Conservation (phyloP, 1,139 yeast genomes). For the Suhomyces bolitotheri region DNA sequence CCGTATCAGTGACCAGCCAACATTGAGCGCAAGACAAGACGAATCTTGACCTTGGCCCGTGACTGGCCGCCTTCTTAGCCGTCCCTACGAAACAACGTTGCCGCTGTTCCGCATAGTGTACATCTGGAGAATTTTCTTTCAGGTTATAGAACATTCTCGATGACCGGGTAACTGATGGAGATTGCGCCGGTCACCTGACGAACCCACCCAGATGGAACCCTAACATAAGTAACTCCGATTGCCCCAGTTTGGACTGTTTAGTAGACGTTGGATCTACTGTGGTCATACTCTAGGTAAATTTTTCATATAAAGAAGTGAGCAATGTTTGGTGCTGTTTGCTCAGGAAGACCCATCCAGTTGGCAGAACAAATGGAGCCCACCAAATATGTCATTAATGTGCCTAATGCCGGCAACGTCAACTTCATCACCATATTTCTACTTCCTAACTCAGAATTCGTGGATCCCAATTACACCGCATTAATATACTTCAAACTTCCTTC, state of each 20-base stretch:
- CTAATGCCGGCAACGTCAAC: constrained; percentile 63
- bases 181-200: not conserved
- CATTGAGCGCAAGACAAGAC: not conserved
- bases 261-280: no score
- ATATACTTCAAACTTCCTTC: constrained; percentile 84
- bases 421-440: constrained; percentile 75
- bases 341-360: constrained; percentile 55
- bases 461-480: constrained; percentile 72
- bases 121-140: constrained; percentile 8
- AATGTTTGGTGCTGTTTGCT: constrained; percentile 60
- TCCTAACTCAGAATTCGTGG: constrained; percentile 65
- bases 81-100: constrained; percentile 11
- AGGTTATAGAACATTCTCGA: constrained; percentile 5
- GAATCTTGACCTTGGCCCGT: not conserved
- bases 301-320: no score
- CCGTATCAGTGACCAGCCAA: constrained; percentile 49
- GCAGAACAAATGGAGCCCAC: constrained; percentile 64
- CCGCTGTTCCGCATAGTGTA: constrained; percentile 8
- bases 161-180: constrained; percentile 15
- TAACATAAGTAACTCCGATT: no score
- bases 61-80: constrained; percentile 19
- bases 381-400: constrained; percentile 61
- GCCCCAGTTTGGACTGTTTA: no score
- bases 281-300: no score
- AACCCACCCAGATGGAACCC: not conserved